These are phyloP conservation scores for Bruguiera gymnorhiza DNA, from an alignment of 345 rosid genomes.

Conservation along the genomic window DNA sequence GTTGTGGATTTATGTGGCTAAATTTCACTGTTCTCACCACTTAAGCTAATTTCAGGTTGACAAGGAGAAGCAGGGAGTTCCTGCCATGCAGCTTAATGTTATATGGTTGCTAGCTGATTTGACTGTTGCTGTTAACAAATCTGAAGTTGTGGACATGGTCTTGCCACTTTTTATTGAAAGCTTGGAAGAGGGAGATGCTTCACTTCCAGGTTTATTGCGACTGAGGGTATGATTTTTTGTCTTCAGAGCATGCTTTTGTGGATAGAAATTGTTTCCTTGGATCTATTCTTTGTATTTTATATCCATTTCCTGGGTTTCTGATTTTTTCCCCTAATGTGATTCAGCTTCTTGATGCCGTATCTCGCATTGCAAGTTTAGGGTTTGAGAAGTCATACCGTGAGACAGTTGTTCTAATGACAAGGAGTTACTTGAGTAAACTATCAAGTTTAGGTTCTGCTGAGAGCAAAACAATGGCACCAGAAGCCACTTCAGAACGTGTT, in stretches of 20 bases:
- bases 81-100: slow-evolving; percentile 79
- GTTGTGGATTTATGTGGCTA: not conserved
- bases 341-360: slow-evolving; percentile 99
- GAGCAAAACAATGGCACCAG: slow-evolving; percentile 81
- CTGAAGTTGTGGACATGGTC: slow-evolving; percentile 97
- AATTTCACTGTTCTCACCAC: slow-evolving; percentile 2
- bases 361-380: slow-evolving; percentile 94
- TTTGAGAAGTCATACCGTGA: slow-evolving; percentile 98
- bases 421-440: slow-evolving; percentile 80
- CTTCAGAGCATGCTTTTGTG: slow-evolving; percentile 28
- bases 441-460: slow-evolving; percentile 82
- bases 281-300: slow-evolving; percentile 8
- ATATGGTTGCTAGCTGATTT: slow-evolving; percentile 92
- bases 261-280: slow-evolving; percentile 8
- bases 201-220: slow-evolving; percentile 80
- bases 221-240: slow-evolving; percentile 67
- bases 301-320: slow-evolving; percentile 23
- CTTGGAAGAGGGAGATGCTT: slow-evolving; percentile 98
- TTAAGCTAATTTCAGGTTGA: slow-evolving; percentile 60
- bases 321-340: slow-evolving; percentile 22
- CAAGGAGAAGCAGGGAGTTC: slow-evolving; percentile 69
- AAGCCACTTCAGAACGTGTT: slow-evolving; percentile 84
- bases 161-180: slow-evolving; percentile 95
- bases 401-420: slow-evolving; percentile 92
- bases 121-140: slow-evolving; percentile 81